Conservation (phyloP, 129 eudicot species). For the Heracleum sosnowskyi region DNA sequence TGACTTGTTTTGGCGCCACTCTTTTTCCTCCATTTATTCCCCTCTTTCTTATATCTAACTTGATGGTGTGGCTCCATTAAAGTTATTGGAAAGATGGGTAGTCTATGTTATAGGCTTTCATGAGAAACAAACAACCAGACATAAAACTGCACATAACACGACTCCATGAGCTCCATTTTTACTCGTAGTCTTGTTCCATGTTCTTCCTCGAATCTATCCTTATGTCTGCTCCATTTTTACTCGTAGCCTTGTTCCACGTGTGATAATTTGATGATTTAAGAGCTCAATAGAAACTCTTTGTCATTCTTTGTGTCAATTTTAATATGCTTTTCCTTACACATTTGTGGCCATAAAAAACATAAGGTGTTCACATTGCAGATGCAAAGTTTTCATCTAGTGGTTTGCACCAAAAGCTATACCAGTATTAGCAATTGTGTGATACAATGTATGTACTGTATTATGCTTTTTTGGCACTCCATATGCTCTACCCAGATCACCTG, state of each 20-base stretch:
- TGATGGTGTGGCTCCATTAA: no score
- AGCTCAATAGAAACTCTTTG: conserved; percentile 77
- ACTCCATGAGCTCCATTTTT: conserved; percentile 88
- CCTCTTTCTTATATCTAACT: no score
- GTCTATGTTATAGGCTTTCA: conserved; percentile 38
- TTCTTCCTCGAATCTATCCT: conserved; percentile 81
- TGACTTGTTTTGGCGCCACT: no score
- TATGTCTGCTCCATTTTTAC: conserved; percentile 70
- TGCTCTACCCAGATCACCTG: no score
- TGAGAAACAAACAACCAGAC: conserved; percentile 84
- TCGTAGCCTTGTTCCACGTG: conserved; percentile 62
- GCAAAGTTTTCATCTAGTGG: conserved; percentile 91
- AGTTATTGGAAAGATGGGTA: no score
- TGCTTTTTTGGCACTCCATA: conserved; percentile 55
- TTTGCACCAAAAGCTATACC: conserved; percentile 96
- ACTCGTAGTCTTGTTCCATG: no score
- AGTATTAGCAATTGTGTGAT: conserved; percentile 62
- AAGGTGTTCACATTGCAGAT: conserved; percentile 83
- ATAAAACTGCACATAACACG: conserved; percentile 72
- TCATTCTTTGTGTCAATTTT: conserved; percentile 80
- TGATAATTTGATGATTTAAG: conserved; percentile 71
- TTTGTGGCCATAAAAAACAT: conserved; percentile 87
- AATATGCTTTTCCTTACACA: conserved; percentile 85
- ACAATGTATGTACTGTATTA: conserved; percentile 56
- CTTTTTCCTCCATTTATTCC: no score